These are phyloP conservation scores for Boletellus sp. DNA, from an alignment of 1,284 basidiomycete species.

Conservation along the genomic window DNA sequence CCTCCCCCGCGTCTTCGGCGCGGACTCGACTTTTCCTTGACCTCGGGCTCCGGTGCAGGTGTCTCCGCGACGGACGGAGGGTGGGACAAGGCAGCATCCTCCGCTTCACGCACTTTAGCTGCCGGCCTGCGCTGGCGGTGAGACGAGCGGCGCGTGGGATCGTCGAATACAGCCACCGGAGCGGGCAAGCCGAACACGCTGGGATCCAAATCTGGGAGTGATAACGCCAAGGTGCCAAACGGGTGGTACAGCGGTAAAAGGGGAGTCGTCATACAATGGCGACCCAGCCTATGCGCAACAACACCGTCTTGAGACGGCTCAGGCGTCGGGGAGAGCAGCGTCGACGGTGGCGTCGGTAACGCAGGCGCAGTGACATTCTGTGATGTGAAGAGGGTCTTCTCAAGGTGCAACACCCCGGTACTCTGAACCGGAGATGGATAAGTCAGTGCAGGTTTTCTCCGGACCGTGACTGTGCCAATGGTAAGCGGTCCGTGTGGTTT, in stretches of 20 bases:
- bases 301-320: slow-evolving; percentile 16
- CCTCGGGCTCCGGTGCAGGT: slow-evolving; percentile 26
- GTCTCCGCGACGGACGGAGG: slow-evolving; percentile 19
- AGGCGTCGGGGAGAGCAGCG: slow-evolving; percentile 16
- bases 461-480: slow-evolving; percentile 25
- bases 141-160: slow-evolving; percentile 41
- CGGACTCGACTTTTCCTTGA: slow-evolving; percentile 39
- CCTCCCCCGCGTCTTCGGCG: slow-evolving; percentile 42
- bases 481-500: slow-evolving; percentile 16
- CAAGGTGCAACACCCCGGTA: slow-evolving; percentile 11
- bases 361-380: slow-evolving; percentile 11
- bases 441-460: slow-evolving; percentile 49
- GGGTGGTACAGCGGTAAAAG: slow-evolving; percentile 71
- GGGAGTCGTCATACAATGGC: slow-evolving; percentile 36
- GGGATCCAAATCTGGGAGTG: slow-evolving; percentile 64
- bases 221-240: slow-evolving; percentile 58
- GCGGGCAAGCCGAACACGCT: slow-evolving; percentile 49
- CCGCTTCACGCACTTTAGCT: slow-evolving; percentile 52
- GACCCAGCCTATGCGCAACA: slow-evolving; percentile 20
- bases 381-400: slow-evolving; percentile 12
- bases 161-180: slow-evolving; percentile 34
- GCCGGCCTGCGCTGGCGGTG: slow-evolving; percentile 49
- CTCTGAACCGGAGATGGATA: slow-evolving; percentile 47
- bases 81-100: slow-evolving; percentile 14
- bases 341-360: slow-evolving; percentile 5